phyloP scores from a whole-genome alignment of 148 eudicot species.

The Fagopyrum esculentum region DNA sequence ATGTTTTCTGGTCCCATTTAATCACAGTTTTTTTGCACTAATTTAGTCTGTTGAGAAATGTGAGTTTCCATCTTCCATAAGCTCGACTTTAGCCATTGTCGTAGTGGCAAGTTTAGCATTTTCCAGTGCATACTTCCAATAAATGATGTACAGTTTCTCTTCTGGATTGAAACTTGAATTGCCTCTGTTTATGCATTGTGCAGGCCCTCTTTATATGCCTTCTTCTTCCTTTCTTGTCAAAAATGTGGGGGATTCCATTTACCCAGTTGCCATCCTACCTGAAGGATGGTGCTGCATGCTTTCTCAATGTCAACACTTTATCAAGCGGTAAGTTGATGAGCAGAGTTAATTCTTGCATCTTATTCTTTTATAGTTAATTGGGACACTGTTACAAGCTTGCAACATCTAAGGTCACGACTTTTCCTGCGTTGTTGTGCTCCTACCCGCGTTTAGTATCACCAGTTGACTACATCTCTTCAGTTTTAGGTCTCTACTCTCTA shows the following conservation, averaged over 20 bases:
- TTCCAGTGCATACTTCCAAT: neutral
- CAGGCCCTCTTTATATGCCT: conserved; percentile 93
- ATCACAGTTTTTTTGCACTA: neutral
- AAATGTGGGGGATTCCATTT: conserved; percentile 95
- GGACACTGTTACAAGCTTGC: neutral
- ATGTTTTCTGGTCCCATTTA: neutral
- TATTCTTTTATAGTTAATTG: neutral
- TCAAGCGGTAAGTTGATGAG: conserved; percentile 42
- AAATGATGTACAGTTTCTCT: neutral
- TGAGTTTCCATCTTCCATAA: neutral
- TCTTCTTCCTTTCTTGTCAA: conserved; percentile 88
- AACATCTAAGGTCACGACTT: neutral
- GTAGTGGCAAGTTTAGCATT: neutral
- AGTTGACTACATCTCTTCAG: neutral
- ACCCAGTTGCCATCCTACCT: conserved; percentile 74
- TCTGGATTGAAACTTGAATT: neutral
- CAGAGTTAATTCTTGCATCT: conserved; percentile 3
- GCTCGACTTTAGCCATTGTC: neutral
- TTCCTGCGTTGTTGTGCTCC: neutral
- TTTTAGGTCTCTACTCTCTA: neutral
- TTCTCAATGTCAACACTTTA: conserved; percentile 61
- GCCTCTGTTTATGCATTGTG: conserved; percentile 11
- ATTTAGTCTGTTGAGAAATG: neutral
- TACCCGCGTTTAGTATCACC: neutral
- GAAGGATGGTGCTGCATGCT: conserved; percentile 96